Evolutionary conservation across 208 protist species (phyloP), one percentile per base, ranked within the genome.

Genomic region (Acanthamoeba polyphaga): DNA sequence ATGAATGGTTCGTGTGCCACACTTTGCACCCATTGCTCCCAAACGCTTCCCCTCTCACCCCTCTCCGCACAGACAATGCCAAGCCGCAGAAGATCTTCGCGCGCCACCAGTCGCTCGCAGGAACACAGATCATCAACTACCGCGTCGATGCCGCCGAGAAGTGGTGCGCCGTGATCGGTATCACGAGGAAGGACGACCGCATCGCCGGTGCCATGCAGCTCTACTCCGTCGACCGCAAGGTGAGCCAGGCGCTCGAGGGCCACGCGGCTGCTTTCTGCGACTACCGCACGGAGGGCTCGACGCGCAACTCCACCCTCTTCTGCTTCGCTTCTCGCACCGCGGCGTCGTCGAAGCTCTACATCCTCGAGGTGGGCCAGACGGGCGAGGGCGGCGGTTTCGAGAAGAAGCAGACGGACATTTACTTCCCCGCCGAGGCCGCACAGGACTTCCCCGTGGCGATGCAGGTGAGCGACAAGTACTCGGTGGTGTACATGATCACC

Each of bases 391-490:
- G 66, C 27, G 74, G 90, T 24, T 98, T 98, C 94, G 53, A 87
- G 72, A 99, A 98, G 96, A 97, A 97, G 74, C 78, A 93, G 9
- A 96, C 96, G 3, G 96, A 98, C 64, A 96, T 99, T 22, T 97
- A 96, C 68, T 98, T 98, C 95, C 97, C 98, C 32, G 96, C 96
- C 0, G 98, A 98, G 43, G 96, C 96, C 46, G 95, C 97, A 19
- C 92, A 87, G n/a, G 99, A 99, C 97, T 99, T 99, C 97, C 99
- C 99, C 12, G 98, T 99, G 12, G 98, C 99, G 34, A 99, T 99
- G 98, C 97, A 99, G 93, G 95, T 97, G 46, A 97, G 84, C 87
- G 97, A 98, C 32, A 99, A 99, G 93, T 99, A 99, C 96, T 99
- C 98, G 78, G 96, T 99, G 34, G 95, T 99, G 46, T 99, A 98